phyloP scores from a whole-genome alignment of 2,329 filamentous ascomycete species.

The Delphinella strobiligena region DNA sequence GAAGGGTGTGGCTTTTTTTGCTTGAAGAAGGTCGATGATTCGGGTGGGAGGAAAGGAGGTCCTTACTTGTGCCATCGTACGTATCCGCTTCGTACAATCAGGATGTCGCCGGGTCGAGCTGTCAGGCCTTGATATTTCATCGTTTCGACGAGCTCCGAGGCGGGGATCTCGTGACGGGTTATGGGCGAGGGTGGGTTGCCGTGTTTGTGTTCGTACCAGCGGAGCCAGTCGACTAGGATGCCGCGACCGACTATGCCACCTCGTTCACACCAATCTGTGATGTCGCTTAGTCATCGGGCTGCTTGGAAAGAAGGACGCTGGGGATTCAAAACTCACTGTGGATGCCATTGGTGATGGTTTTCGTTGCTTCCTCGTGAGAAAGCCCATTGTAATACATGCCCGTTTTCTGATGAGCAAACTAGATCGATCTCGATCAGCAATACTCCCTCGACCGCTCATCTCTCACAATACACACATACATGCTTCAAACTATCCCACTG shows the following conservation, averaged over 20 bases:
- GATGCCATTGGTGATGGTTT: conserved; percentile 11
- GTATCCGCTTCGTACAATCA: conserved; percentile 45
- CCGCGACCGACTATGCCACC: conserved; percentile 44
- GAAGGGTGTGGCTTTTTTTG: no score
- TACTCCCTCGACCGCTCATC: neutral
- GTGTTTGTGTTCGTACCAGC: conserved; percentile 37
- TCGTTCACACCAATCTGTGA: conserved; percentile 40
- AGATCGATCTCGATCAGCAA: conserved; percentile 26
- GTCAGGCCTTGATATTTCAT: conserved; percentile 27
- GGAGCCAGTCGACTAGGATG: conserved; percentile 44
- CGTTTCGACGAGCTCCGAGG: conserved; percentile 28
- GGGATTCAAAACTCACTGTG: conserved; percentile 21
- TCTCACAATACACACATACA: no score
- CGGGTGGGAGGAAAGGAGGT: no score
- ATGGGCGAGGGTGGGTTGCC: conserved; percentile 41
- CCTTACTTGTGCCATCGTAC: conserved; percentile 16
- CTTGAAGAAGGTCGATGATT: no score
- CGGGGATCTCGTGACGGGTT: conserved; percentile 40
- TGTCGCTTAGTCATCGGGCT: no score
- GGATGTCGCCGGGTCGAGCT: conserved; percentile 41
- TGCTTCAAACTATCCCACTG: conserved; percentile 34
- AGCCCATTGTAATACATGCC: conserved; percentile 16
- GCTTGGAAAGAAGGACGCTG: no score
- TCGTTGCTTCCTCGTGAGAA: conserved; percentile 12
- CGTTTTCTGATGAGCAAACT: conserved; percentile 23